Conservation (phyloP, 176 grass and related monocot species). For the Canna indica region DNA sequence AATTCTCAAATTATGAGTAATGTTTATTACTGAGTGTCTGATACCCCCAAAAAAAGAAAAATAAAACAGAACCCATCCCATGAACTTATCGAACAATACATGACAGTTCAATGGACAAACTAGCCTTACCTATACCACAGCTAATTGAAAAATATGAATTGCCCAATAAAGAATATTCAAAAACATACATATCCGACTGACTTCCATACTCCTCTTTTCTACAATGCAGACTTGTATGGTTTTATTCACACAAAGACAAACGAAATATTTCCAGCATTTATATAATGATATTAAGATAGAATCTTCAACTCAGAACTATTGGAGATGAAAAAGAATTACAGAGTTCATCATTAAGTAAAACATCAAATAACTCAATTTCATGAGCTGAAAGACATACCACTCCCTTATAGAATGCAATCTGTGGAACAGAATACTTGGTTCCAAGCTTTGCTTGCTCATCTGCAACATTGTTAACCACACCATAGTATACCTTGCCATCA, state of each 20-base stretch:
- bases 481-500: constrained; percentile 59
- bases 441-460: constrained; percentile 81
- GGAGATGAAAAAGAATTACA: neutral
- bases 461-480: constrained; percentile 70
- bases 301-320: neutral
- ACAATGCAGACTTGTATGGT: no score
- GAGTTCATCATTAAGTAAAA: neutral
- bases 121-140: neutral
- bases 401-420: constrained; percentile 89
- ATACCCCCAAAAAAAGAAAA: no score
- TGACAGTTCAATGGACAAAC: neutral
- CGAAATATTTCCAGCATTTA: neutral
- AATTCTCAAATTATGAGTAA: neutral
- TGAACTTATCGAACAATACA: neutral
- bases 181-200: neutral
- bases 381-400: constrained; percentile 41
- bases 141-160: neutral
- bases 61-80: neutral
- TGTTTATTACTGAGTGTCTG: neutral
- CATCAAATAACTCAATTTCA: neutral
- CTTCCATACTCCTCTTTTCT: neutral
- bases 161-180: neutral
- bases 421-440: constrained; percentile 72
- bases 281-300: neutral
- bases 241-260: no score